Conservation (phyloP, 139 green algal species). For the Closterium sp. region DNA sequence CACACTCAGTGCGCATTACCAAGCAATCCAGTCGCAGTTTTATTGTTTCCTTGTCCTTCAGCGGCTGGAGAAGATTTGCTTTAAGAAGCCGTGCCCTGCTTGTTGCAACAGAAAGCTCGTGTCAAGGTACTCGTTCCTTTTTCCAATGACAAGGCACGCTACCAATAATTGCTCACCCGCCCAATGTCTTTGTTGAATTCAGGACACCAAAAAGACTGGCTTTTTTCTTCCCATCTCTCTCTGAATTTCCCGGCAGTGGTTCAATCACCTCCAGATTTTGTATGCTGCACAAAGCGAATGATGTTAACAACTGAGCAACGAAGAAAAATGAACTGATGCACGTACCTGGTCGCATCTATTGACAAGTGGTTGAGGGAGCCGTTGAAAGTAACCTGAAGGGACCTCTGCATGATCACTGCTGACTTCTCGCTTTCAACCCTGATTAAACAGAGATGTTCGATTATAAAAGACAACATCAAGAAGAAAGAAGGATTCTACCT, state of each 20-base stretch:
- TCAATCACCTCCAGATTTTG: constrained; percentile 46
- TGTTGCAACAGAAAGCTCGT: not conserved
- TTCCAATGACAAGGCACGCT: not conserved
- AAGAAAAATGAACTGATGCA: too few relatives aligned
- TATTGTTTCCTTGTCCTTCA: constrained; percentile 72
- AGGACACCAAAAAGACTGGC: constrained; percentile 45
- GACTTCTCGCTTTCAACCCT: constrained; percentile 44
- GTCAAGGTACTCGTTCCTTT: not conserved
- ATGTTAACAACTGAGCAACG: not conserved
- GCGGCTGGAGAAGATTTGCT: constrained; percentile 81
- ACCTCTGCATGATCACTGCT: constrained; percentile 35
- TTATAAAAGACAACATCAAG: too few relatives aligned
- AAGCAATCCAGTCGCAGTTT: constrained; percentile 60
- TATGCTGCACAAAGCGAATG: constrained; percentile 21
- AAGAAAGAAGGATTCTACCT: too few relatives aligned
- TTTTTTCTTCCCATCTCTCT: not conserved
- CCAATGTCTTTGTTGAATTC: constrained; percentile 47
- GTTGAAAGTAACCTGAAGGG: constrained; percentile 41
- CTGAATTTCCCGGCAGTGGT: constrained; percentile 4
- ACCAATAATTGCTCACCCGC: constrained; percentile 8
- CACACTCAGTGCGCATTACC: constrained; percentile 6
- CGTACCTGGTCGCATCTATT: constrained; percentile 50
- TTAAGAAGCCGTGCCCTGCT: constrained; percentile 65
- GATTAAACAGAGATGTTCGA: not conserved
- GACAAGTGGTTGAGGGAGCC: constrained; percentile 39